Percentiles rank a stretch among this genome's conserved stretches.
Evolutionary conservation across 495 filamentous ascomycete species (phyloP).

Genomic region (Amniculicola lignicola): DNA sequence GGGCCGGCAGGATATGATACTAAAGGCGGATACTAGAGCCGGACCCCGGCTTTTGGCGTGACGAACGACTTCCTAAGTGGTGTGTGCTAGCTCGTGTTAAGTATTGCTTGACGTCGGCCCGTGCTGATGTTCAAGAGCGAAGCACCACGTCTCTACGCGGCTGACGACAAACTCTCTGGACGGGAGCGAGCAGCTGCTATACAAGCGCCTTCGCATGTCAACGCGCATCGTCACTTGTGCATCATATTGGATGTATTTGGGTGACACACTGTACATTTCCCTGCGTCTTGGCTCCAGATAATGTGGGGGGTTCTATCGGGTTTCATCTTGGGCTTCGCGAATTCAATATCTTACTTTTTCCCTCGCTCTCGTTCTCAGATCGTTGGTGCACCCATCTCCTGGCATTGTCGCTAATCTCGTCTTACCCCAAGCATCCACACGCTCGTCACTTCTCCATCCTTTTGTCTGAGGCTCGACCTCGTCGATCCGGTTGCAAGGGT

Average conservation of each 20-base stretch:
- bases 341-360: constrained; percentile 5
- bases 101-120: constrained; percentile 1
- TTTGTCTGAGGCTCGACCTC: too few species aligned
- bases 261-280: constrained; percentile 25
- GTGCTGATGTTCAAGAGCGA: not conserved
- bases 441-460: too few species aligned
- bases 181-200: constrained; percentile 20
- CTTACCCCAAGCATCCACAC: too few species aligned
- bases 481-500: too few species aligned
- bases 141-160: constrained; percentile 13
- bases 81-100: constrained; percentile 3
- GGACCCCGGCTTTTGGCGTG: too few species aligned
- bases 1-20: too few species aligned
- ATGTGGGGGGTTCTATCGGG: constrained; percentile 16
- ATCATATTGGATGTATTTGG: not conserved
- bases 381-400: too few species aligned
- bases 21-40: too few species aligned
- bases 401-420: too few species aligned
- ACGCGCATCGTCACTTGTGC: constrained; percentile 11
- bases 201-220: not conserved
- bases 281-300: constrained; percentile 11
- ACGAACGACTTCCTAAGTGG: too few species aligned
- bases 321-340: constrained; percentile 21
- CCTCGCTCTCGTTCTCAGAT: not conserved
- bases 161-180: constrained; percentile 17